Evolutionary conservation across 495 filamentous ascomycete species (phyloP), one percentile per base, ranked within the genome.

Genomic region (Daldinia concentrica): DNA sequence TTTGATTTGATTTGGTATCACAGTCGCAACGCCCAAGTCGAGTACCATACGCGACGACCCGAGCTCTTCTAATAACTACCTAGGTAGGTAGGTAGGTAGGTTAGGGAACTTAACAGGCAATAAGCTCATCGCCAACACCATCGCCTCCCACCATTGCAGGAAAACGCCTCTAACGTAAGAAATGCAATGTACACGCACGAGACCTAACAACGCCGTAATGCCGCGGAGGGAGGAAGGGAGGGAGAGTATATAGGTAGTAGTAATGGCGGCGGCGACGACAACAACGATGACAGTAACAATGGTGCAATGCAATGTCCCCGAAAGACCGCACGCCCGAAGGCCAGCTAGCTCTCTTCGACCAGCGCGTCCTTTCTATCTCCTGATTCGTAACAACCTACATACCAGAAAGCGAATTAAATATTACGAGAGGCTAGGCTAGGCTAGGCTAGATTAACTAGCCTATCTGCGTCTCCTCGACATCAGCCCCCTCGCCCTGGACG

Each of bases 1-100:
- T 72, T 64, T 63, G 54, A 67, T 72, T 64, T 63, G 54, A 67
- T 56, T 63, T 72, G 69, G 69, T 72, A 72, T 72, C 69, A 68
- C 62, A 58, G 19, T 60, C 52, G 29, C 15, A 51, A 7, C 30
- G 8, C 11, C 11, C 34, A 12, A 36, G 34, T 36, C 26, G n/a
- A n/a, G n/a, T n/a, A n/a, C n/a, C 6, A 27, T n/a, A 54, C n/a
- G n/a, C n/a, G n/a, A n/a, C 50, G 14, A 54, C 24, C 12, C 50
- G 26, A 4, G 9, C 19, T 24, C 19, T 48, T 48, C 43, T 24
- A 48, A 48, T 22, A 12, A 58, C 55, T 5, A 48, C 51, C 32
- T 34, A 39, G 1, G 26, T 27, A 27, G 26, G 1, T 27, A 32
- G 30, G 30, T 32, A 32, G 0, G 0, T 32, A 32, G 32, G 32